Base-by-base conservation (phyloP, 2,329 filamentous ascomycete genomes). In the Diaporthe batatas region DNA sequence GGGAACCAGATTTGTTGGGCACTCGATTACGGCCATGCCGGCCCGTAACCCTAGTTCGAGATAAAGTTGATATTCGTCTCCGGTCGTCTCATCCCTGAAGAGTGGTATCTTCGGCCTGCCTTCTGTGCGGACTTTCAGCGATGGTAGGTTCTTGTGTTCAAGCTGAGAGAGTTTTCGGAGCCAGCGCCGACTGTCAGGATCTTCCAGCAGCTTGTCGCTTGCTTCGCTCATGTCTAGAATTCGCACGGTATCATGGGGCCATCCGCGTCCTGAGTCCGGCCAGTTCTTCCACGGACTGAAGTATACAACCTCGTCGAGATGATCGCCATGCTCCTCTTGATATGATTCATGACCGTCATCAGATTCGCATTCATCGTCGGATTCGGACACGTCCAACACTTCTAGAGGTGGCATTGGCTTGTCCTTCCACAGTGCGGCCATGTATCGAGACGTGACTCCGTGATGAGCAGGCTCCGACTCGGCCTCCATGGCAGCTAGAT, bases 101-200 rank as follows among this genome's bases (percentile, higher is more conserved):
- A 59, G 36, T 29, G 57, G 57, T 59, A 59, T 29, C 18, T 59
- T 44, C 10, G 57, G 57, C 6, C 11, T 44, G 23, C 57, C 36
- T 42, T 23, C 21, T 2, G 32, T 16, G 12, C n/a, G 18, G n/a
- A 59, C n/a, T 6, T 44, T 59, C 12, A 59, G 36, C 10, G 36
- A 29, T 36, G 57, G 57, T 3, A 59, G 57, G 7, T 59, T 36
- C 5, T 59, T 59, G 0, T 2, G 36, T 5, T 29, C 12, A 42
- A 59, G 3, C 3, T n/a, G 21, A 11, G 57, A 59, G n/a, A 59
- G 57, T 14, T 44, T 59, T 18, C 32, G 57, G 16, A 59, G 36
- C 57, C 57, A 59, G n/a, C 32, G 36, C 36, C 12, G 34, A 21
- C 18, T 44, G 10, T 42, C 57, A 10, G 57, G 12, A 21, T 44